These are phyloP conservation scores for Auriscalpium vulgare DNA, from an alignment of 768 basidiomycete genomes.

Conservation along the genomic window DNA sequence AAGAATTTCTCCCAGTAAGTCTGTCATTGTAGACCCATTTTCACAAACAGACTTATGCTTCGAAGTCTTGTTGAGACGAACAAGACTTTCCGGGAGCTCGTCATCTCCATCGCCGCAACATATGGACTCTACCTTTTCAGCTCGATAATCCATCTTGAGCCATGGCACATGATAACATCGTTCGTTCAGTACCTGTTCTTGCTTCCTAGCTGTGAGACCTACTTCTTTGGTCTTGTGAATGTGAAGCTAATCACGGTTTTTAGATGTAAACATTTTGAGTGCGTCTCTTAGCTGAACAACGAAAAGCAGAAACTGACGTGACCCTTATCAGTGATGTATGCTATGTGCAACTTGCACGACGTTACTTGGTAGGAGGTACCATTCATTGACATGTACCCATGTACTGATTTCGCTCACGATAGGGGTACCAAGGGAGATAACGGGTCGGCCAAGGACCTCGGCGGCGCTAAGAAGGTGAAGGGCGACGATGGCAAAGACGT, in stretches of 20 bases:
- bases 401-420: neutral
- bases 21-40: neutral
- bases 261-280: conserved; percentile 78
- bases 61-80: conserved; percentile 54
- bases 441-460: conserved; percentile 79
- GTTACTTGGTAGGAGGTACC: conserved; percentile 53
- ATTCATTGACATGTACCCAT: neutral
- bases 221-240: neutral
- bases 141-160: conserved; percentile 85
- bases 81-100: conserved; percentile 73
- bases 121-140: conserved; percentile 81
- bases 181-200: conserved; percentile 91
- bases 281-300: conserved; percentile 17
- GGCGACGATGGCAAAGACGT: conserved; percentile 78
- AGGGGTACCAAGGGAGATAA: conserved; percentile 94
- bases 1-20: conserved; percentile 59
- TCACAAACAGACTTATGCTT: neutral
- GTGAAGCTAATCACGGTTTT: conserved; percentile 6
- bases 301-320: conserved; percentile 1
- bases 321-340: conserved; percentile 65
- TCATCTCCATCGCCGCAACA: conserved; percentile 69
- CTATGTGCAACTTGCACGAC: conserved; percentile 89
- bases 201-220: conserved; percentile 52
- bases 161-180: conserved; percentile 95
- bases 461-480: conserved; percentile 85